Conservation (phyloP, 148 eudicot genomes). For the Pouteria glomerata region DNA sequence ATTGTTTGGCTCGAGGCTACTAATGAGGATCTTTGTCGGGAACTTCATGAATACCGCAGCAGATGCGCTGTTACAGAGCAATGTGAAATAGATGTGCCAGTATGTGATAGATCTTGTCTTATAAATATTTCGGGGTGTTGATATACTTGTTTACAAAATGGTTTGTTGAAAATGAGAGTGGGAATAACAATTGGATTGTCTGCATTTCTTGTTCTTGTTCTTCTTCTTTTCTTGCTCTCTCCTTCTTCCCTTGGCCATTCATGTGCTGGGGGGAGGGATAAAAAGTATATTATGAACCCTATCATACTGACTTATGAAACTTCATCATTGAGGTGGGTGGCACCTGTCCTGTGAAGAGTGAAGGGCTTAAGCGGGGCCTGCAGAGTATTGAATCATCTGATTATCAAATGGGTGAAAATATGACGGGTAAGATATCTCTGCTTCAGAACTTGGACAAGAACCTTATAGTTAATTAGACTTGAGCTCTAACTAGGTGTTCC, state of each 20-base stretch:
- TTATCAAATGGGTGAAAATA: conserved; percentile 70
- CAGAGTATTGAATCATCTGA: conserved; percentile 88
- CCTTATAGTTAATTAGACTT: neutral
- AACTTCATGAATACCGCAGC: conserved; percentile 67
- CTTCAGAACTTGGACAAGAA: neutral
- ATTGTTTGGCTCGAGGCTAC: conserved; percentile 87
- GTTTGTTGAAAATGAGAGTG: neutral
- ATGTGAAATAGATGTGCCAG: conserved; percentile 50
- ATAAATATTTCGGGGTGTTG: too few species aligned
- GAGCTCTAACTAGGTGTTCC: neutral
- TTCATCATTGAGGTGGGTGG: conserved; percentile 41
- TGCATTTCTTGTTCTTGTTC: neutral
- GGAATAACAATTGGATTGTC: neutral
- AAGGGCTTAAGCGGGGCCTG: conserved; percentile 80
- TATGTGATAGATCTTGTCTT: conserved; percentile 18
- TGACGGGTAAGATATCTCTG: conserved; percentile 42
- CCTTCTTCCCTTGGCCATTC: too few species aligned
- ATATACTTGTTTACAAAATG: neutral
- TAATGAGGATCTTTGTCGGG: conserved; percentile 77
- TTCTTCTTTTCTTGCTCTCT: too few species aligned
- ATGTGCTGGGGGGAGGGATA: too few species aligned
- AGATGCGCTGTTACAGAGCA: conserved; percentile 48
- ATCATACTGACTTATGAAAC: neutral
- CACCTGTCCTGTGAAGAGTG: conserved; percentile 47
- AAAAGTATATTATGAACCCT: neutral